Conservation (phyloP, 495 filamentous ascomycete genomes). For the Penicillium cosmopolitanum region DNA sequence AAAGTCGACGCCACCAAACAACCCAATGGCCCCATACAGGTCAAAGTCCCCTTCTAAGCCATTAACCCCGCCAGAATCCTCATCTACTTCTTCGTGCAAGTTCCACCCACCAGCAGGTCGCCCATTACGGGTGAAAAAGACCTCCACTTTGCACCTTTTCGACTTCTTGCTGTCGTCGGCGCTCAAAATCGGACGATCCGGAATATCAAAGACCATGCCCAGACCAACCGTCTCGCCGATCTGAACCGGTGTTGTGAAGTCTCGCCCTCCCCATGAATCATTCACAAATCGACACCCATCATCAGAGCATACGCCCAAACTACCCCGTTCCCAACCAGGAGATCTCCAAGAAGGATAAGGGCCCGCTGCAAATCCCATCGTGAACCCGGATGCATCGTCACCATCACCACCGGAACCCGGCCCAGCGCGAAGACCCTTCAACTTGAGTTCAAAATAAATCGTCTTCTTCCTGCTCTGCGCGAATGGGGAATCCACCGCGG, state of each 20-base stretch:
- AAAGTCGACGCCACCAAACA: constrained; percentile 72
- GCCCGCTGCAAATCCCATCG: constrained; percentile 76
- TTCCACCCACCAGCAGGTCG: constrained; percentile 69
- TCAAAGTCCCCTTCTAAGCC: constrained; percentile 84
- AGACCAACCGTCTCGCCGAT: constrained; percentile 62
- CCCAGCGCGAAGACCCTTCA: constrained; percentile 50
- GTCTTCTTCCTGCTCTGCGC: constrained; percentile 55
- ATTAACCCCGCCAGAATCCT: constrained; percentile 62
- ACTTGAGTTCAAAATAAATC: constrained; percentile 79
- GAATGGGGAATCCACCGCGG: constrained; percentile 67
- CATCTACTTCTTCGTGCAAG: constrained; percentile 82
- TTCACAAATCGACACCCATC: constrained; percentile 89
- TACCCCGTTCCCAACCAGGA: constrained; percentile 89
- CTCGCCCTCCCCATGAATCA: constrained; percentile 79
- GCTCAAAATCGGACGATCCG: constrained; percentile 16
- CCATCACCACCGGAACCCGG: constrained; percentile 18
- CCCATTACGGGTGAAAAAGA: constrained; percentile 83
- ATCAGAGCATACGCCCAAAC: constrained; percentile 86
- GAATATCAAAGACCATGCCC: constrained; percentile 68
- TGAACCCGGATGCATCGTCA: constrained; percentile 63
- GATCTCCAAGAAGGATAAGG: constrained; percentile 88
- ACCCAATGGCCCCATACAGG: constrained; percentile 77
- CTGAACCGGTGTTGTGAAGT: constrained; percentile 64
- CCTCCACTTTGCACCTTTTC: constrained; percentile 51
- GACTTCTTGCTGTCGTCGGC: constrained; percentile 7